phyloP scores from a whole-genome alignment of 1,284 basidiomycete species.

The Ceratobasidium sp. region DNA sequence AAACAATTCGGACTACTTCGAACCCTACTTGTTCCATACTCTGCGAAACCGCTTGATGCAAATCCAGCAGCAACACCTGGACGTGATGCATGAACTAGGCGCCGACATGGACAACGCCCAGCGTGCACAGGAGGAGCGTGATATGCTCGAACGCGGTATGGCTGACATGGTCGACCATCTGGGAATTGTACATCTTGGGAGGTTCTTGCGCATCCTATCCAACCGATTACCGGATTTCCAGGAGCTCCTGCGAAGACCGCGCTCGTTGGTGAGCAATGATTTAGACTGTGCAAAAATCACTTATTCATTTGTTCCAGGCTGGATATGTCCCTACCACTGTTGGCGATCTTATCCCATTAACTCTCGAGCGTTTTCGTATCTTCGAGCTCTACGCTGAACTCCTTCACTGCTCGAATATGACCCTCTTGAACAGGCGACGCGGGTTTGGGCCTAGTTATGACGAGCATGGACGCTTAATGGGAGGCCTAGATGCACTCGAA shows the following conservation, averaged over 20 bases:
- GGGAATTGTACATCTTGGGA: conserved; percentile 94
- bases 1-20: conserved; percentile 99
- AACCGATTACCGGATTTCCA: conserved; percentile 81
- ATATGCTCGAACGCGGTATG: conserved; percentile 84
- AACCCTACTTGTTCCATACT: conserved; percentile 98
- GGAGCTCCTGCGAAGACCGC: conserved; percentile 76
- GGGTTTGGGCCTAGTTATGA: conserved; percentile 83
- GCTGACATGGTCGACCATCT: conserved; percentile 89
- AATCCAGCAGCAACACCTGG: conserved; percentile 76
- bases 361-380: conserved; percentile 96
- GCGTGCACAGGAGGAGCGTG: conserved; percentile 70
- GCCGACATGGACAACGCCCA: conserved; percentile 45
- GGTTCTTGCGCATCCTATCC: conserved; percentile 83
- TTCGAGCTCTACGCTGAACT: conserved; percentile 98
- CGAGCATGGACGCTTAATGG: conserved; percentile 80
- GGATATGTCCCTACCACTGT: conserved; percentile 79
- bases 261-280: conserved; percentile 73
- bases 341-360: conserved; percentile 82
- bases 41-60: conserved; percentile 90
- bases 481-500: conserved; percentile 84
- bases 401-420: conserved; percentile 98
- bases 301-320: conserved; percentile 60
- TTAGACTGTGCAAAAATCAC: conserved; percentile 41
- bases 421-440: conserved; percentile 85
- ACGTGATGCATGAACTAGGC: conserved; percentile 53